phyloP scores from a whole-genome alignment of 768 basidiomycete species.

The Amanita molliuscula region DNA sequence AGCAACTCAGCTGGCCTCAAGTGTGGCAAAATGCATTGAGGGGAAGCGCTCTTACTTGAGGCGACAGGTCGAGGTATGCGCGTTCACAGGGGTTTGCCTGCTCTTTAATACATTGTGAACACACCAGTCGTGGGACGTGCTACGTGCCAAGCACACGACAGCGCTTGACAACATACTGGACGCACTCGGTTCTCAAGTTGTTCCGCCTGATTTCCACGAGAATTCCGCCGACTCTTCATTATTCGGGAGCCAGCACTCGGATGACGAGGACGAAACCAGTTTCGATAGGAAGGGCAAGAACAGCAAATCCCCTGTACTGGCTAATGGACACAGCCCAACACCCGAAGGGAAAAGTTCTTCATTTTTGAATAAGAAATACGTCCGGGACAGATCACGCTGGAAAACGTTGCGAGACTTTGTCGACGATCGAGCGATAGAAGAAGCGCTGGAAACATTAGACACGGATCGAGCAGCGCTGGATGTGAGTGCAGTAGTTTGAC shows the following conservation, averaged over 20 bases:
- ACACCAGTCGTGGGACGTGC: conserved; percentile 59
- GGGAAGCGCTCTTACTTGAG: conserved; percentile 53
- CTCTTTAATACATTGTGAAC: not conserved
- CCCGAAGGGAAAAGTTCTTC: not conserved
- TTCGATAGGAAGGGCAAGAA: not conserved
- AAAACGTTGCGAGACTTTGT: conserved; percentile 82
- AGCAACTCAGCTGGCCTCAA: conserved; percentile 42
- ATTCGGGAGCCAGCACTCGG: conserved; percentile 64
- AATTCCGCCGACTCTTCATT: conserved; percentile 57
- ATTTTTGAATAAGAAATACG: conserved; percentile 14
- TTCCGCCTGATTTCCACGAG: conserved; percentile 72
- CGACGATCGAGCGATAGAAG: conserved; percentile 74
- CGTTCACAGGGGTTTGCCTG: not conserved
- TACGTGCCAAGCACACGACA: conserved; percentile 48
- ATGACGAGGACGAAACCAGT: not conserved
- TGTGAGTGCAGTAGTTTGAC: conserved; percentile 27
- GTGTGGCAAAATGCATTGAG: conserved; percentile 66
- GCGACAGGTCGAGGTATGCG: conserved; percentile 50
- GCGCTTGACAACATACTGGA: conserved; percentile 65
- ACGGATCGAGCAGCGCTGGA: conserved; percentile 57
- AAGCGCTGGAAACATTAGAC: conserved; percentile 64
- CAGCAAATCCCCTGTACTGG: not conserved
- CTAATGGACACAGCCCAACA: not conserved
- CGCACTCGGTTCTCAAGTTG: conserved; percentile 57
- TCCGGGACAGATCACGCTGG: conserved; percentile 49